Base-by-base conservation (phyloP, 2,329 filamentous ascomycete genomes). In the Furcasterigmium sp. region DNA sequence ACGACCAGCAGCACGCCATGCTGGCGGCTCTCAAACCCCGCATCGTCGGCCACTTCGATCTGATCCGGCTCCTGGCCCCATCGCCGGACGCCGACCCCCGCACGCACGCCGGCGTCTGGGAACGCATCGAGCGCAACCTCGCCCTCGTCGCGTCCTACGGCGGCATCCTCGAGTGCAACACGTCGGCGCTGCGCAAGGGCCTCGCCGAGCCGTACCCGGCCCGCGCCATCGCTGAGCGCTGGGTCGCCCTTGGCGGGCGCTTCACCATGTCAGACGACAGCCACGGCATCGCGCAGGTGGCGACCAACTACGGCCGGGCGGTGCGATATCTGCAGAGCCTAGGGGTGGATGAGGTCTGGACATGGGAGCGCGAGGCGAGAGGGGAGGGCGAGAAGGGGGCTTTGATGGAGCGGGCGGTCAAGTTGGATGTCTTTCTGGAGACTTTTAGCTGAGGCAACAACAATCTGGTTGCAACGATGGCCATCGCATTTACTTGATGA, bases 191-290 rank as follows among this genome's bases (percentile, higher is more conserved):
- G 64, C 77, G 93, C 51, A 98, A 98, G 70, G 93, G 91, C 5
- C 78, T 97, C 64, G 77, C 71, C 17, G 90, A 97, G 70, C 89
- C 91, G 37, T 98, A 98, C 71, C 93, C 93, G 1, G 82, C 82
- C 49, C 75, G 78, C 42, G 73, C 80, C 54, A 85, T 98, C 56
- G 89, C 89, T 54, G 75, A 87, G 75, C 79, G 80, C 59, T 95
- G 89, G 70, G 58, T 90, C 42, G 65, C 65, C 8, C 73, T 87
- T 55, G 84, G 84, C 19, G 91, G 93, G 19, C 79, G 78, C 47
- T 95, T 97, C 64, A 94, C 89, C 42, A 75, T 98, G 54, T 95
- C 88, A 7, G 93, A 98, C 62, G 93, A 98, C 65, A 95, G 90
- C 61, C 93, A 98, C 68, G 87, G 87, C 30, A 77, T 89, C 46